These are phyloP conservation scores for Crepidotus sp. DNA, from an alignment of 1,284 basidiomycete species.

Conservation along the genomic window DNA sequence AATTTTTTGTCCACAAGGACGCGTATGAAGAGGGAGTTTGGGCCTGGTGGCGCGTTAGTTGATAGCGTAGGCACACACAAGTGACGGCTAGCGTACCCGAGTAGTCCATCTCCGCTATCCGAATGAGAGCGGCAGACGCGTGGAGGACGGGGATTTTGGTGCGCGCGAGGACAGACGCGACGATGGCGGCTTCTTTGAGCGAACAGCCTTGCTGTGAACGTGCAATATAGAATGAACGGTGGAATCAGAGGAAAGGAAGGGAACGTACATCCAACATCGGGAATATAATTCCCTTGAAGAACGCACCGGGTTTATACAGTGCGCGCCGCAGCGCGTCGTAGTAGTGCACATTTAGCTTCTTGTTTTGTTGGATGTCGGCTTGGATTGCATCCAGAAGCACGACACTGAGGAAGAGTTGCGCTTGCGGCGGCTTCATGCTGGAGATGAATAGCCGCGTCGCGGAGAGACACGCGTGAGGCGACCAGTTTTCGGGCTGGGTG, in stretches of 20 bases:
- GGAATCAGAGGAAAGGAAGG: background rate
- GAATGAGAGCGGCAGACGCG: conserved; percentile 90
- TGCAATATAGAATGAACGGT: background rate
- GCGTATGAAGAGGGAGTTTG: conserved; percentile 95
- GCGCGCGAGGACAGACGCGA: conserved; percentile 87
- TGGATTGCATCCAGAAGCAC: conserved; percentile 88
- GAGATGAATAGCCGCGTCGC: conserved; percentile 96
- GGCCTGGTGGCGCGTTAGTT: conserved; percentile 40
- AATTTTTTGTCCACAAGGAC: conserved; percentile 98
- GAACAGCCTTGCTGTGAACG: conserved; percentile 61
- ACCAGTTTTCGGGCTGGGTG: conserved; percentile 90
- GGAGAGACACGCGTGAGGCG: conserved; percentile 89
- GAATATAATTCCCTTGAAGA: conserved; percentile 98
- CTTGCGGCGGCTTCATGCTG: conserved; percentile 93
- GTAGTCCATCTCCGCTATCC: conserved; percentile 96
- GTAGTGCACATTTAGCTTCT: conserved; percentile 89
- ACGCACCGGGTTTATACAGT: conserved; percentile 94
- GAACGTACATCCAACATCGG: conserved; percentile 81
- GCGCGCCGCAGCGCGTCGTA: conserved; percentile 90
- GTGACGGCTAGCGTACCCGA: conserved; percentile 41
- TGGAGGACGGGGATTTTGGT: conserved; percentile 94
- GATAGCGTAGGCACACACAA: background rate
- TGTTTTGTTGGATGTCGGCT: conserved; percentile 81
- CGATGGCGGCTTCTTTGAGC: conserved; percentile 91
- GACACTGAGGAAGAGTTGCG: conserved; percentile 89